Evolutionary conservation across 148 eudicot genomes (phyloP), one percentile per base, ranked within the genome.

Genomic region (Rheum nobile): DNA sequence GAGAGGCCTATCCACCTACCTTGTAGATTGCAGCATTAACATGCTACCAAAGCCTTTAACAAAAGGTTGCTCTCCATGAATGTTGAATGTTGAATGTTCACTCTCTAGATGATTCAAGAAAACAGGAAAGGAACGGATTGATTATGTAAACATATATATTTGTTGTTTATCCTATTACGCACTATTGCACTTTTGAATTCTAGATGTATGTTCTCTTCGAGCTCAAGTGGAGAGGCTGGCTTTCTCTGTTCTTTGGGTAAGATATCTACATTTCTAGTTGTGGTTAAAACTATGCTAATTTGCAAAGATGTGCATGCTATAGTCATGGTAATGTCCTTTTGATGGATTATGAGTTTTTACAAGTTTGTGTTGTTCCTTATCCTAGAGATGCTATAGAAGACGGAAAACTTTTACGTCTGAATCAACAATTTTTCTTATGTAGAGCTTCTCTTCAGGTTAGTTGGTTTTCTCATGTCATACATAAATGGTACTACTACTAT

Each of bases 11-110:
- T 92, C 99, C 28, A 96, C 90, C 74, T 95, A 95, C 79, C 99
- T 95, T 71, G 99, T 95, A 76, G 99, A 95, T 79, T 82, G 90
- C 21, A 89, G 99, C 61, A 95, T 92, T 81, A 97, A 95, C 87
- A 95, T 95, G 99, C 94, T 95, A 71, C 99, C 99, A 13, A 95
- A 95, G 84, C 99, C 97, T 85, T 81, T 95, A 63, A 95, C 99
- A 19, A 97, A 95, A 92, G 99, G 99, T 84, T 74, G 67, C 21
- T 79, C 44, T 55, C 70, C 71, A n/a, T n/a, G n/a, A n/a, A n/a
- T n/a, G n/a, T 75, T 69, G 38, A 50, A 6, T 73, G n/a, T 13
- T 57, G 2, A 57, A n/a, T 50, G 22, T 19, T n/a, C 2, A 57
- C 22, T 31, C 39, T 31, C 69, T 65, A 32, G n/a, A 65, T 65